Base-by-base conservation (phyloP, 106 monocot species). In the Iris macrosiphon region DNA sequence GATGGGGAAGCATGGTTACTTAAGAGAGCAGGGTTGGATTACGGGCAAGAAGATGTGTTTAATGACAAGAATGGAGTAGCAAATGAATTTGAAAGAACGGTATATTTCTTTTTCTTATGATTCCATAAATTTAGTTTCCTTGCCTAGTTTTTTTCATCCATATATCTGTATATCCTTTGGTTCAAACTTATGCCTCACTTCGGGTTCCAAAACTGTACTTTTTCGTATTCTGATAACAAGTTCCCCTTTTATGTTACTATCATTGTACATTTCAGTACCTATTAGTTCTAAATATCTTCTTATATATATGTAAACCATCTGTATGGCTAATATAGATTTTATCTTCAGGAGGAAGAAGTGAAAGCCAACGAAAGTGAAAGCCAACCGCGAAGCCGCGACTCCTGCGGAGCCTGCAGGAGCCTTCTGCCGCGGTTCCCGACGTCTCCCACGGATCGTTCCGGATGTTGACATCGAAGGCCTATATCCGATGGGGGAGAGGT, bases 321-420 rank as follows among this genome's bases (percentile, higher is more conserved):
- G 0, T 31, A 12, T 45, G 15, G 21, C 45, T 37, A 35, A 55
- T 19, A 47, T 10, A 7, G 25, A 19, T 19, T 45, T 47, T 18
- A 32, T 45, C 24, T 56, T 52, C 61, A 69, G 68, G 72, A 91
- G 62, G 78, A 86, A 59, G 91, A 85, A 53, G 85, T 86, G 40
- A 68, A 59, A 47, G 42, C 59, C 23, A 75, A 52, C 4, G 85
- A 92, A 42, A 70, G n/a, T n/a, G n/a, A n/a, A n/a, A n/a, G n/a
- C n/a, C n/a, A n/a, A n/a, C n/a, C n/a, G n/a, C n/a, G n/a, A n/a
- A n/a, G n/a, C n/a, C n/a, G n/a, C n/a, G n/a, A n/a, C n/a, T n/a
- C n/a, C n/a, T n/a, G n/a, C n/a, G n/a, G n/a, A n/a, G n/a, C n/a
- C n/a, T n/a, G n/a, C n/a, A n/a, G n/a, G n/a, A n/a, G n/a, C n/a